These are phyloP conservation scores for Daldinia childiae DNA, from an alignment of 495 filamentous ascomycete species.

Conservation along the genomic window DNA sequence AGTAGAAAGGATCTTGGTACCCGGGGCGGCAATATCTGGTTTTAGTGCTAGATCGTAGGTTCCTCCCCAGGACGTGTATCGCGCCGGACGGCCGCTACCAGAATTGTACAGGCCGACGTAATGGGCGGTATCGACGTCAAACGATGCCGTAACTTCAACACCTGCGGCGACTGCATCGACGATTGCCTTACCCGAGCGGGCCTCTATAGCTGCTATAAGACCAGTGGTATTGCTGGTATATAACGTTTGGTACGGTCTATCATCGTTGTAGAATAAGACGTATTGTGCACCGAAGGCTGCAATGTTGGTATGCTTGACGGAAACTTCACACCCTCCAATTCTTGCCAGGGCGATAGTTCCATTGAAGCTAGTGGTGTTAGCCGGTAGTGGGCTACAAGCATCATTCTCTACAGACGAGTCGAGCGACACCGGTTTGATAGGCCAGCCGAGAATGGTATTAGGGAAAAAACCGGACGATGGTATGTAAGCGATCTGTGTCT, in stretches of 20 bases:
- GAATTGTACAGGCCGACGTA: constrained; percentile 44
- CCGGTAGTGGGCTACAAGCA: neutral
- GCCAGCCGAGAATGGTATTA: neutral
- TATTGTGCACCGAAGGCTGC: neutral
- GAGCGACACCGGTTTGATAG: neutral
- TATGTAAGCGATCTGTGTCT: neutral
- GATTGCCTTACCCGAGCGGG: neutral
- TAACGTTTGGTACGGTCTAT: neutral
- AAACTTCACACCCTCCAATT: neutral
- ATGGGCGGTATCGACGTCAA: constrained; percentile 39
- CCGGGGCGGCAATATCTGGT: constrained; percentile 47
- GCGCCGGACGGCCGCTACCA: constrained; percentile 44
- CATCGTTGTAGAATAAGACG: neutral
- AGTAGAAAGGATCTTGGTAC: constrained; percentile 60
- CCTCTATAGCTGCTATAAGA: neutral
- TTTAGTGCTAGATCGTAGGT: constrained; percentile 49
- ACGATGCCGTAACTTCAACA: constrained; percentile 3
- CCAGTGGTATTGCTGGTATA: neutral
- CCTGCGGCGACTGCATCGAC: neutral
- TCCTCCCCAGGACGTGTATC: constrained; percentile 59
- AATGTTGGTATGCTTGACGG: neutral
- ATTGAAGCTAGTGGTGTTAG: neutral
- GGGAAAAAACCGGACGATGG: neutral
- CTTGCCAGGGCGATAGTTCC: neutral
- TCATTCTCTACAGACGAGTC: neutral